A percentile compares a stretch with the other conserved stretches of the same genome.
These are phyloP conservation scores for Sporisorium iseilematis-ciliati DNA, from an alignment of 1,284 basidiomycete species.

Conservation along the genomic window DNA sequence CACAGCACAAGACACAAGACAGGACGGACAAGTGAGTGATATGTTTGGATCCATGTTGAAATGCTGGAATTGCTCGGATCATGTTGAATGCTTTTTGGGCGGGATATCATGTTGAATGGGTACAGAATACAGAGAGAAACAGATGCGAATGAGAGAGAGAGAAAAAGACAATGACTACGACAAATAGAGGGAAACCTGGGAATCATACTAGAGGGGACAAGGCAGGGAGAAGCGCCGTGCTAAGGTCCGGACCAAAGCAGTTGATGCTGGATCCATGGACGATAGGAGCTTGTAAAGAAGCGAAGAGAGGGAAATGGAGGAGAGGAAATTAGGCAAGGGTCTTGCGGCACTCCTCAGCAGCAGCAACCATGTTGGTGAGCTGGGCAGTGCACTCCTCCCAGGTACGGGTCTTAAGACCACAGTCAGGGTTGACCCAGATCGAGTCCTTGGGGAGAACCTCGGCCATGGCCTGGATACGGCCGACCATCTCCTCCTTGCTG, in stretches of 20 bases:
- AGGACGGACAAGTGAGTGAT: not conserved
- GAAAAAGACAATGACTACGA: constrained; percentile 31
- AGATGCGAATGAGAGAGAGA: constrained; percentile 19
- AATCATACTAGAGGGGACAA: constrained; percentile 29
- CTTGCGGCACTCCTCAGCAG: constrained; percentile 87
- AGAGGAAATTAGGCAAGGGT: constrained; percentile 52
- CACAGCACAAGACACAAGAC: not conserved
- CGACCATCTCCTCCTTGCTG: constrained; percentile 85
- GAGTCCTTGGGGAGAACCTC: constrained; percentile 65
- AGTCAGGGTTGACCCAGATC: constrained; percentile 89
- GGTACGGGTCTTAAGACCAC: constrained; percentile 72
- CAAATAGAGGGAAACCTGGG: constrained; percentile 14
- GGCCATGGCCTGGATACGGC: constrained; percentile 84
- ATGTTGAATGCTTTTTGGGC: constrained; percentile 55
- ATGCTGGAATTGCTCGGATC: constrained; percentile 42
- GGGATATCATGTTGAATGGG: constrained; percentile 61
- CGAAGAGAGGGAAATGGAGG: not conserved
- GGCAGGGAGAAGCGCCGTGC: constrained; percentile 6
- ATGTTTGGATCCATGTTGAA: constrained; percentile 42
- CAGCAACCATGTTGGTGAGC: constrained; percentile 66
- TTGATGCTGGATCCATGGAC: constrained; percentile 36
- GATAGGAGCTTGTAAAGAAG: constrained; percentile 9
- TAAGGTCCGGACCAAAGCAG: constrained; percentile 30
- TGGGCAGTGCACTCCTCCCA: constrained; percentile 76
- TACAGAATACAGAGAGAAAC: constrained; percentile 46